Evolutionary conservation across 164 flowering plant genomes (phyloP).

Genomic region (Dillenia suffruticosa): DNA sequence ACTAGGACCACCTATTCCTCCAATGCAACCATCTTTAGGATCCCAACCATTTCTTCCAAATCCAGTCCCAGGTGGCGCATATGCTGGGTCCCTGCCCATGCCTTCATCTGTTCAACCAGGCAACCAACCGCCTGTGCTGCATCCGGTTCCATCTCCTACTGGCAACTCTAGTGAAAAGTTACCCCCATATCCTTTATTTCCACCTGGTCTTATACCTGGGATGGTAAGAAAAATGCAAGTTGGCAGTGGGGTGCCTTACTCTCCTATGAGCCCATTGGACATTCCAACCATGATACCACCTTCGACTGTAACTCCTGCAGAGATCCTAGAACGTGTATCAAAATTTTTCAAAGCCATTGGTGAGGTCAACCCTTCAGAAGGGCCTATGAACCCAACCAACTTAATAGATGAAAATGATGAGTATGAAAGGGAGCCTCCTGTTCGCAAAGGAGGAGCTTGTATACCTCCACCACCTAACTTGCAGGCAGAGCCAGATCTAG

Average conservation of each 20-base stretch:
- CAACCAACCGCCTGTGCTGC: conserved; percentile 33
- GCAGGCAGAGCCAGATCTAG: conserved; percentile 78
- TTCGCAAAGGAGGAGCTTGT: conserved; percentile 93
- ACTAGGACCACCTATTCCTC: conserved; percentile 24
- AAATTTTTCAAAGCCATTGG: conserved; percentile 92
- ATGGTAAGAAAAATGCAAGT: conserved; percentile 98
- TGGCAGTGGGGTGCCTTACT: conserved; percentile 98
- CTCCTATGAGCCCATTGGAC: conserved; percentile 96
- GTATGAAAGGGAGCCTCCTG: conserved; percentile 60
- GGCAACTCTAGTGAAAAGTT: conserved; percentile 48
- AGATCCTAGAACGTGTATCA: conserved; percentile 79
- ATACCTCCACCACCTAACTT: conserved; percentile 89
- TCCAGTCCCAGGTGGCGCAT: conserved; percentile 33
- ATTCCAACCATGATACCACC: conserved; percentile 96
- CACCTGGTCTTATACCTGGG: conserved; percentile 97
- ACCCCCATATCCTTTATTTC: conserved; percentile 92
- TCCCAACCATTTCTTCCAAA: conserved; percentile 51
- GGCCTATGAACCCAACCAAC: conserved; percentile 58
- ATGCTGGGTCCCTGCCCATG: conserved; percentile 47
- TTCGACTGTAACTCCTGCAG: conserved; percentile 67
- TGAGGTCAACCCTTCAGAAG: conserved; percentile 94
- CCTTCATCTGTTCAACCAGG: conserved; percentile 42
- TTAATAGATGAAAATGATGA: conserved; percentile 56
- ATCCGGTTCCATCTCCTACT: conserved; percentile 26
- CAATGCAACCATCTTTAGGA: conserved; percentile 29